Percentiles rank a stretch among this genome's conserved stretches.
These are phyloP conservation scores for Cerioporus squamosus DNA, from an alignment of 1,284 basidiomycete species.

Conservation along the genomic window DNA sequence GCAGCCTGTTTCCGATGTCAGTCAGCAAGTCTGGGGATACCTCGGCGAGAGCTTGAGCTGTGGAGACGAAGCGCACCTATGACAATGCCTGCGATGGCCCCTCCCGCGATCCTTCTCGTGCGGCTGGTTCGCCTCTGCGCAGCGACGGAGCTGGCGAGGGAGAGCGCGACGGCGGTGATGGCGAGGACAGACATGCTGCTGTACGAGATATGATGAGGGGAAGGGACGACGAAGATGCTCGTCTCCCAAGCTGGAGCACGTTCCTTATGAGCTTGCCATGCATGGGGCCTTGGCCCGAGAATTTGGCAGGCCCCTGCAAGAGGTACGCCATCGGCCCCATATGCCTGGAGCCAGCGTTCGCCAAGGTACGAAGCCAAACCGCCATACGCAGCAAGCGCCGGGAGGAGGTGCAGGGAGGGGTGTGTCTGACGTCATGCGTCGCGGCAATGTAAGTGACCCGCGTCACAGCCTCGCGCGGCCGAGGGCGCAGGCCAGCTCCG, in stretches of 20 bases:
- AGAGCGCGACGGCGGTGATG: slow-evolving; percentile 3
- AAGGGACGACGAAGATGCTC: background rate
- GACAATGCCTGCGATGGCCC: slow-evolving; percentile 24
- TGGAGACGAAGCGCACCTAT: slow-evolving; percentile 15
- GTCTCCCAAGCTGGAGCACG: background rate
- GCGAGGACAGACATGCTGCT: slow-evolving; percentile 5
- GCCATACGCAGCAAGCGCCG: background rate
- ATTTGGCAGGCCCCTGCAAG: no score
- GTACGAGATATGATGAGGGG: background rate
- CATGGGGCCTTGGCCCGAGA: no score
- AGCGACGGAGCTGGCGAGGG: slow-evolving; percentile 9
- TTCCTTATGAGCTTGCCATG: background rate
- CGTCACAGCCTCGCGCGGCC: background rate
- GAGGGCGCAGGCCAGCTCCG: background rate
- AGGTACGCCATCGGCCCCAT: background rate
- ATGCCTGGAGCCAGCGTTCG: background rate
- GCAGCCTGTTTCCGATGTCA: background rate
- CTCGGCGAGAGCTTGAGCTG: background rate
- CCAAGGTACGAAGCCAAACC: background rate
- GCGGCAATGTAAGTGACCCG: background rate
- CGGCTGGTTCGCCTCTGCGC: slow-evolving; percentile 11
- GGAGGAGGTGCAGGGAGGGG: background rate
- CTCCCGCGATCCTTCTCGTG: slow-evolving; percentile 7
- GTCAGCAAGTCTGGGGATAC: background rate
- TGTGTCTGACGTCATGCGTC: background rate